Evolutionary conservation across 2,329 filamentous ascomycete genomes (phyloP).

Genomic region (Aspergillus fijiensis): DNA sequence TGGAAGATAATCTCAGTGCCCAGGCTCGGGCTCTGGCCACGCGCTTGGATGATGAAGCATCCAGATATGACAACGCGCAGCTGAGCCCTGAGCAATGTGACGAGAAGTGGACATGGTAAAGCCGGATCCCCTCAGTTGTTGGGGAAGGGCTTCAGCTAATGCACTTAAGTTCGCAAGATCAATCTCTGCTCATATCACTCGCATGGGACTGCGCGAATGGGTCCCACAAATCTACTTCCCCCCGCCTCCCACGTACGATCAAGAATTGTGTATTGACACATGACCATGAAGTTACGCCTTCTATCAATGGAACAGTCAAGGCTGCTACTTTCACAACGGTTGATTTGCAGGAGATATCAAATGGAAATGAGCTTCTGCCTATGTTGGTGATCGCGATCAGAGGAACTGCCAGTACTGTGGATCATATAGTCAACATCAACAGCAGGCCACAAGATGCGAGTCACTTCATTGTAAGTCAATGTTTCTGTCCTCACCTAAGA

Average conservation of each 20-base stretch:
- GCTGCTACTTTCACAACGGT: background rate
- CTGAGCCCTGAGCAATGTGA: background rate
- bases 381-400: constrained; percentile 6
- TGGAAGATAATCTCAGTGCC: background rate
- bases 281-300: background rate
- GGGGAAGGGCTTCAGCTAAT: background rate
- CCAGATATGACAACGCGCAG: constrained; percentile 5
- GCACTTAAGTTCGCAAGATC: background rate
- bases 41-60: constrained; percentile 7
- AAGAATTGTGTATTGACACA: background rate
- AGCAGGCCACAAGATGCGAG: background rate
- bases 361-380: background rate
- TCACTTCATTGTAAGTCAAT: constrained; percentile 3
- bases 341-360: background rate
- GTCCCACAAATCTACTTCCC: background rate
- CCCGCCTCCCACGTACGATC: background rate
- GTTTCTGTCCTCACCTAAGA: too few relatives aligned
- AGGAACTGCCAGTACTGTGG: constrained; percentile 2
- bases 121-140: background rate
- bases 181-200: background rate
- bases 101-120: background rate
- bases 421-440: constrained; percentile 10
- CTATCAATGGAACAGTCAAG: background rate
- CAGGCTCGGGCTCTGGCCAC: background rate
- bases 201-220: background rate